A percentile compares a stretch with the other conserved stretches of the same genome.
Conservation (phyloP, 2,329 filamentous ascomycete genomes). For the Sclerotinia spermophila region DNA sequence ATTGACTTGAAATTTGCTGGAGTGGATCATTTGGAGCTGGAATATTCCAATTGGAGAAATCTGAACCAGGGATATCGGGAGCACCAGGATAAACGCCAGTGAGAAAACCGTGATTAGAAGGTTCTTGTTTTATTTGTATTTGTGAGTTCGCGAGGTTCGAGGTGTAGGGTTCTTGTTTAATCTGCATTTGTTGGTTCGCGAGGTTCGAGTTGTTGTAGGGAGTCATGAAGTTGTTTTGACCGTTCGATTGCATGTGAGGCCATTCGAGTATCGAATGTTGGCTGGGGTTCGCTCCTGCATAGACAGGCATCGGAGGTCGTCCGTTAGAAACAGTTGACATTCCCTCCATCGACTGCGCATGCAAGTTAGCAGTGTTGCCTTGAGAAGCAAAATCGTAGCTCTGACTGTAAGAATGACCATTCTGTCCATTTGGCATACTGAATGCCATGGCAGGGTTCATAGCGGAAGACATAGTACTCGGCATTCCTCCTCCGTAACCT, state of each 20-base stretch:
- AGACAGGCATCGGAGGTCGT: slow-evolving; percentile 46
- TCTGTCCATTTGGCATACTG: slow-evolving; percentile 60
- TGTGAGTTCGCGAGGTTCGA: slow-evolving; percentile 65
- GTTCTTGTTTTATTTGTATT: slow-evolving; percentile 66
- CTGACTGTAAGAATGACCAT: slow-evolving; percentile 45
- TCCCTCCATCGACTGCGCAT: slow-evolving; percentile 31
- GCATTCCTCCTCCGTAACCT: slow-evolving; percentile 55
- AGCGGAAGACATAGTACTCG: slow-evolving; percentile 58
- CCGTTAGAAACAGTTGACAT: slow-evolving; percentile 30
- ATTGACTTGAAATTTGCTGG: slow-evolving; percentile 52
- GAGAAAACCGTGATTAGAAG: slow-evolving; percentile 52
- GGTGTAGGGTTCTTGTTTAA: slow-evolving; percentile 51
- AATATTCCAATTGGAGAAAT: slow-evolving; percentile 42
- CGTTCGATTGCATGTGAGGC: slow-evolving; percentile 72
- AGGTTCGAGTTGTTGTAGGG: slow-evolving; percentile 49
- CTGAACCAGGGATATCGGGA: slow-evolving; percentile 30
- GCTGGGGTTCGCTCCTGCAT: slow-evolving; percentile 50
- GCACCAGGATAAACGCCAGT: slow-evolving; percentile 27
- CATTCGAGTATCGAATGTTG: slow-evolving; percentile 66
- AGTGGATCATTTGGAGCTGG: slow-evolving; percentile 46
- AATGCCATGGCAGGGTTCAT: slow-evolving; percentile 59
- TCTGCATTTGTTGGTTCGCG: slow-evolving; percentile 65
- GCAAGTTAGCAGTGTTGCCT: slow-evolving; percentile 35
- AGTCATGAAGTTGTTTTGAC: slow-evolving; percentile 62
- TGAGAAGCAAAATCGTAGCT: slow-evolving; percentile 38